A percentile compares a stretch with the other conserved stretches of the same genome.
Conservation (phyloP, 495 filamentous ascomycete genomes). For the Xylaria acuta region DNA sequence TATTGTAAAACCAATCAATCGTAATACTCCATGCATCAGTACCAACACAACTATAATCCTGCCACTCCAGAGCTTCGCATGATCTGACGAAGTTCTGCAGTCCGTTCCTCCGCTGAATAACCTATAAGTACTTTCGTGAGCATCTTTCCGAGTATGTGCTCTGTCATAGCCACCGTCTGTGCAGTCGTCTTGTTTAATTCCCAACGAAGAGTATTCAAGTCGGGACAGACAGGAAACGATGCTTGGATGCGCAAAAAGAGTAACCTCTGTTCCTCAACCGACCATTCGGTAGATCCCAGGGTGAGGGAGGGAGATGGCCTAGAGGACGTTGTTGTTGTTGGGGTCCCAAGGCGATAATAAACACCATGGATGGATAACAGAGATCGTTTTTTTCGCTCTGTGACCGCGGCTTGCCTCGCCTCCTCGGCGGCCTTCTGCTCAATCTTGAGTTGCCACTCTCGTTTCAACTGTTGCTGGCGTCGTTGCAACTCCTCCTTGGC, state of each 20-base stretch:
- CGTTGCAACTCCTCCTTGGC: constrained; percentile 25
- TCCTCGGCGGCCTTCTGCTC: constrained; percentile 26
- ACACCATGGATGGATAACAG: constrained; percentile 29
- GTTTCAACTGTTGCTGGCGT: constrained; percentile 10
- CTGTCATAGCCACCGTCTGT: constrained; percentile 35
- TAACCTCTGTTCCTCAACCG: constrained; percentile 32
- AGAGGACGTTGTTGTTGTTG: constrained; percentile 3
- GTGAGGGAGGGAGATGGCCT: constrained; percentile 11
- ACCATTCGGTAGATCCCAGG: constrained; percentile 28
- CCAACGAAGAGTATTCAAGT: constrained; percentile 30
- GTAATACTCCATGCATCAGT: neutral
- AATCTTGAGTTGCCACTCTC: constrained; percentile 25
- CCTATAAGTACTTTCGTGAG: constrained; percentile 31
- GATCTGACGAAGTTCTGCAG: constrained; percentile 30
- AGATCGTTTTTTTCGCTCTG: constrained; percentile 33
- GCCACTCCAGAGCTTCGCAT: constrained; percentile 29
- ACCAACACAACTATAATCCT: neutral
- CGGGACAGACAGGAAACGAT: constrained; percentile 32
- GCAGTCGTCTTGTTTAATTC: constrained; percentile 32
- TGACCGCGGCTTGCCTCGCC: constrained; percentile 14
- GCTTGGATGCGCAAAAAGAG: constrained; percentile 38
- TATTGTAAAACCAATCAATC: neutral
- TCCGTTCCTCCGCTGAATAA: constrained; percentile 26
- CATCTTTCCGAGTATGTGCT: constrained; percentile 36
- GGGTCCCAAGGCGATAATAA: neutral